Base-by-base conservation (phyloP, 306 rosid species). In the Quercus mongolica region DNA sequence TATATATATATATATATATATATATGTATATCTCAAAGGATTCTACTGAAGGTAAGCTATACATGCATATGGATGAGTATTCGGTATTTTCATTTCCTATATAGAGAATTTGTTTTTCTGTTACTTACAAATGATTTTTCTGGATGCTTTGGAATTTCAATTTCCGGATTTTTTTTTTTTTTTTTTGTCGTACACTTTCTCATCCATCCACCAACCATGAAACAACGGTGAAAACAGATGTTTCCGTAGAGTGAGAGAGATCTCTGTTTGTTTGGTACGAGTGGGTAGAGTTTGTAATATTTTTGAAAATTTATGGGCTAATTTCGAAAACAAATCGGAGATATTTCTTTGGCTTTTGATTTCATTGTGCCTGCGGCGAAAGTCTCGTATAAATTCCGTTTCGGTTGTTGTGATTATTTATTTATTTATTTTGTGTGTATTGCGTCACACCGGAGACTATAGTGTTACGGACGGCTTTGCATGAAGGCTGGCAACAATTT, bases 391-490 rank as follows among this genome's bases (percentile, higher is more conserved):
- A 49, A 35, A 33, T 19, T 35, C 28, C 51, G 46, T 30, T 44
- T 23, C 19, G 59, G 79, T 35, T 44, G 26, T 12, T 33, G 21
- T 10, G 41, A 4, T 14, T 56, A 5, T 13, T 61, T 56, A 0
- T 9, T 46, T 9, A 0, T 9, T 46, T 9, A 0, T 31, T 13
- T 65, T 9, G 71, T 41, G 46, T 2, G 12, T 41, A 41, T 41
- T 41, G 11, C 46, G 46, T 75, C 30, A 10, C 28, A 35, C 71
- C 69, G 83, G 67, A 68, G 76, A 67, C 31, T 73, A 30, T 64
- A 46, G 0, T 33, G 69, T 30, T 59, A 8, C 46, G 46, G 19
- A 57, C 46, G 52, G n/a, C 1, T 49, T 14, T 30, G 69, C 69
- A 63, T 71, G 52, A 71, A 71, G 26, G 49, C 58, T 74, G 64